Base-by-base conservation (phyloP, 2,329 filamentous ascomycete genomes). In the Trichophaea hybrida region DNA sequence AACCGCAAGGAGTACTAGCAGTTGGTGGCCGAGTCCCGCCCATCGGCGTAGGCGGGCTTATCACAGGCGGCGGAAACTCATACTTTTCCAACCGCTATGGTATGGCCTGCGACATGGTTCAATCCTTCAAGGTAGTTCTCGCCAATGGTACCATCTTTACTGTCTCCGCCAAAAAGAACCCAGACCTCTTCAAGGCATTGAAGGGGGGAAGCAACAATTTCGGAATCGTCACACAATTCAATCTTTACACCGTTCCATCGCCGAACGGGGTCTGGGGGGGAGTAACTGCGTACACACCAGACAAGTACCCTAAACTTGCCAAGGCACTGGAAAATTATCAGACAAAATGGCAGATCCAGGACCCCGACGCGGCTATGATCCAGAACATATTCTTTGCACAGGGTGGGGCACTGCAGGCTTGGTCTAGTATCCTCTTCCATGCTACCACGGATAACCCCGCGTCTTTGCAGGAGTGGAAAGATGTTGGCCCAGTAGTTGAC, bases 201-300 rank as follows among this genome's bases (percentile, higher is more conserved):
- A 76, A 76, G 59, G 80, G 79, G 7, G 79, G 80, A 13, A 75
- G 76, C n/a, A 78, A 75, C 69, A 80, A 79, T 67, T 80, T 77
- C 61, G 79, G 78, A 49, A 73, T 78, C 62, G 74, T 78, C 5
- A 76, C 76, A 8, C 71, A 71, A 46, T 70, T 71, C 57, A 66
- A 71, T 62, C 55, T 71, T 44, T 60, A 58, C 4, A 67, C 68
- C 0, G 72, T 71, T 10, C 64, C 64, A 0, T 68, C 70, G 56
- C 65, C 68, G 2, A 65, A 67, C 0, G 63, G 61, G 12, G 7
- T 72, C 4, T 73, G 71, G 71, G 66, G 63, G n/a, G 66, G 63
- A 7, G 44, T 35, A 7, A 32, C 59, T 10, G 10, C 37, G 32
- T 66, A 59, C 54, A 31, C 35, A 13, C 51, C 63, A 15, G 4